phyloP scores from a whole-genome alignment of 2,329 filamentous ascomycete species.

The Pseudogymnoascus sp. region DNA sequence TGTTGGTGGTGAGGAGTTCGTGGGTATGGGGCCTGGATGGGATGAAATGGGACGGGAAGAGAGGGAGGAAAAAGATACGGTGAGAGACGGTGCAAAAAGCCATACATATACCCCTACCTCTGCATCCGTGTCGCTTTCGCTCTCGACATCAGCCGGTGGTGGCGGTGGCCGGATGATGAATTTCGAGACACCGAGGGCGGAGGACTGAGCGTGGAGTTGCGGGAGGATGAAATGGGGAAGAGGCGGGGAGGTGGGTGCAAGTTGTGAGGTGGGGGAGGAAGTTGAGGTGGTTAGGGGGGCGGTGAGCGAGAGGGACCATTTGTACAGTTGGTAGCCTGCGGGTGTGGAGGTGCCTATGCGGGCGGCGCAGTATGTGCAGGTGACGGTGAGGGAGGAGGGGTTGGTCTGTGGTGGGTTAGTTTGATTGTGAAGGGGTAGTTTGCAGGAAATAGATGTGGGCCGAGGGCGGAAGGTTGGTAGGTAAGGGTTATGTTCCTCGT shows the following conservation, averaged over 20 bases:
- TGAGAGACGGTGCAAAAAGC: slow-evolving; percentile 4
- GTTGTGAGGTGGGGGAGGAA: background rate
- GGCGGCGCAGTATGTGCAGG: slow-evolving; percentile 18
- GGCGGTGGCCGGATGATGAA: slow-evolving; percentile 6
- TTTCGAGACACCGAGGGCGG: slow-evolving; percentile 10
- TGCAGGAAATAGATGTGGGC: slow-evolving; percentile 15
- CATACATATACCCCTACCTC: background rate
- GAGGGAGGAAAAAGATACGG: background rate
- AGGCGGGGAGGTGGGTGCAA: background rate
- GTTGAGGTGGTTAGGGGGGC: background rate
- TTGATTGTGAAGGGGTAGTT: background rate
- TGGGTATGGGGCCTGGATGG: slow-evolving; percentile 35
- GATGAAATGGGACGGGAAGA: background rate
- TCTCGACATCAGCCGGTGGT: background rate
- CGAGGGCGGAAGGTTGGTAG: slow-evolving; percentile 15
- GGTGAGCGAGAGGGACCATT: slow-evolving; percentile 19
- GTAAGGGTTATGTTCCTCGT: slow-evolving; percentile 37
- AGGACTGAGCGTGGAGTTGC: slow-evolving; percentile 9
- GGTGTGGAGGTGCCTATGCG: slow-evolving; percentile 21
- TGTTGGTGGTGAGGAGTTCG: background rate
- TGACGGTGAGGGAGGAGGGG: slow-evolving; percentile 5
- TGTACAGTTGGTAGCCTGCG: slow-evolving; percentile 22
- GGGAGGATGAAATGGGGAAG: slow-evolving; percentile 8
- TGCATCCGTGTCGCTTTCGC: background rate
- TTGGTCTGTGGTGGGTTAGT: background rate